Conservation (phyloP, 2,329 filamentous ascomycete genomes). For the Cladophialophora immunda region DNA sequence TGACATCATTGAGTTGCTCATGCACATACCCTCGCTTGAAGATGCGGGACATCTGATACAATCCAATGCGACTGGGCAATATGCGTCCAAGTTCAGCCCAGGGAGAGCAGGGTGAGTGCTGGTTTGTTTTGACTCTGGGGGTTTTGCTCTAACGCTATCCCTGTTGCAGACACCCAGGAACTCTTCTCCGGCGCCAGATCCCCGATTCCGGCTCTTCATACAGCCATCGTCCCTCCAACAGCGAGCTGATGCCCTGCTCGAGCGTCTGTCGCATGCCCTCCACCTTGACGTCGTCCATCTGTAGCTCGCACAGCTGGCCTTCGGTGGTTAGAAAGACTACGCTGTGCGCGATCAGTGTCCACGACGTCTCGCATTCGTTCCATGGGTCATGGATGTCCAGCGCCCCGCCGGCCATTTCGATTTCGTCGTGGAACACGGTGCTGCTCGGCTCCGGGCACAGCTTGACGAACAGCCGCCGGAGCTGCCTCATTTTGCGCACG, state of each 20-base stretch:
- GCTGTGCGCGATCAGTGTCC: slow-evolving; percentile 55
- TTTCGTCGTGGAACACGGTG: slow-evolving; percentile 51
- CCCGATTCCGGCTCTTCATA: slow-evolving; percentile 34
- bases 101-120: not conserved
- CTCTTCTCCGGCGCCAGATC: not conserved
- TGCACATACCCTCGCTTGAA: not conserved
- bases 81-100: no score
- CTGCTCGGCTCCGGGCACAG: slow-evolving; percentile 52
- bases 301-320: slow-evolving; percentile 30
- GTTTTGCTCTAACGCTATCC: not conserved
- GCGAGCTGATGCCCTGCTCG: slow-evolving; percentile 23
- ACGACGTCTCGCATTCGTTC: slow-evolving; percentile 64
- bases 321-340: slow-evolving; percentile 40
- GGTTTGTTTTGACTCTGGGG: not conserved
- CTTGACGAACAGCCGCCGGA: slow-evolving; percentile 66
- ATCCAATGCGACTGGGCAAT: no score
- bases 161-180: not conserved
- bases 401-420: slow-evolving; percentile 43
- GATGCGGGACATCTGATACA: not conserved
- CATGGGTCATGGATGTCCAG: slow-evolving; percentile 57
- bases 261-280: slow-evolving; percentile 31
- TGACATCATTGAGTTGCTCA: not conserved
- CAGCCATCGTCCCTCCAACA: slow-evolving; percentile 31
- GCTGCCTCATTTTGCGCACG: slow-evolving; percentile 57
- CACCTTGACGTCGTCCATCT: slow-evolving; percentile 39